Evolutionary conservation across 1,139 yeast species (phyloP), one percentile per base, ranked within the genome.

Genomic region (Geotrichum restrictum): DNA sequence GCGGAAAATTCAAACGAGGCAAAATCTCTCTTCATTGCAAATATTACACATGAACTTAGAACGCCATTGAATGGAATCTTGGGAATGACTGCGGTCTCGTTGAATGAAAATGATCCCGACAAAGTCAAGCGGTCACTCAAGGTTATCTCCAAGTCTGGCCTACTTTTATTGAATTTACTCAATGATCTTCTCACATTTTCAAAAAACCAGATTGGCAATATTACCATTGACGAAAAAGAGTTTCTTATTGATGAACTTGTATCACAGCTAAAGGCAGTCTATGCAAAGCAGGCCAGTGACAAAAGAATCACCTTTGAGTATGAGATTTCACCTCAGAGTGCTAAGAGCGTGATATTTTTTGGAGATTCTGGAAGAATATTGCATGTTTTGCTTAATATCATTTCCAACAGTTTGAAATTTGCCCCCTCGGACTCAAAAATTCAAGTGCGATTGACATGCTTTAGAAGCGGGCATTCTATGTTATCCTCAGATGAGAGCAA

Each of bases 1-100:
- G 97, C 97, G 0, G 97, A 91, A 69, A 80, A 85, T 39, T 98
- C 98, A 2, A 91, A 88, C 68, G 96, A 88, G 63, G 96, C 97
- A 10, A 91, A 91, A 64, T 87, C 96, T 0, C 88, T 88, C 18
- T 93, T 93, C 68, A 89, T 93, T 67, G 98, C 98, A 18, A 93
- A 91, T 66, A 89, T 93, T 37, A 89, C 97, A 0, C 98, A 93
- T 66, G 98, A 93, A 70, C 77, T 93, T 64, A 77, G 97, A 60
- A 93, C 98, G 0, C 98, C 98, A 1, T 74, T 93, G 61, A 93
- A 93, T 69, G 98, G 98, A 66, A 93, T 93, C 42, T 73, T 93
- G 55, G 98, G 98, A 53, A 88, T 93, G 95, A 87, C 97, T 0
- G 86, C 95, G 1, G 88, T 91, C 53, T 93, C 96, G 1, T 80